Base-by-base conservation (phyloP, 768 basidiomycete genomes). In the Clavaria fumosa region DNA sequence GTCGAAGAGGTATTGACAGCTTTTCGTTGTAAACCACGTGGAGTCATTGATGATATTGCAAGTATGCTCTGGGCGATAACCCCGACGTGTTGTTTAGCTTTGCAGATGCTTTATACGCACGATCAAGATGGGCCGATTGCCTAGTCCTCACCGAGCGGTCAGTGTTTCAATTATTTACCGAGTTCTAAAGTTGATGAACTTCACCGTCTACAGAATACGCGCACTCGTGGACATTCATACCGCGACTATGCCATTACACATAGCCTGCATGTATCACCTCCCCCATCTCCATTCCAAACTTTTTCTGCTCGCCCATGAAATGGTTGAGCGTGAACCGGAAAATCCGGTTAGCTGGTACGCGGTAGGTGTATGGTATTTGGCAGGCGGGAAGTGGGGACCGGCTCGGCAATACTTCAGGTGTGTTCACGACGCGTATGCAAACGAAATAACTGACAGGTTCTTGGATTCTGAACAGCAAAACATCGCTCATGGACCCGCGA, bases 211-310 rank as follows among this genome's bases (percentile, higher is more conserved):
- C 53, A 93, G 93, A 49, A 95, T 97, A 40, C 64, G 96, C 31
- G 71, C 75, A 11, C 63, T 85, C 7, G 78, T 85, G n/a, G 69
- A 81, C 1, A 74, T 86, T 28, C 95, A 99, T 53, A 75, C 77
- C 21, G 71, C 81, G 5, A 86, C 93, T 1, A 78, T 97, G 61
- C 89, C 91, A 0, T 54, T 97, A 41, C 93, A 99, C 52, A 78
- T 99, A 23, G 90, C 93, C 3, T 96, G 93, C 69, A 93, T 97
- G 86, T 84, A 91, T 52, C 93, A 99, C 56, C 66, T 97, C 14
- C 73, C 78, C 18, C 79, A 93, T 53, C 62, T 96, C 7, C 84
- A 91, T 48, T 90, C 91, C 2, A 80, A 81, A 47, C 71, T 99
- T 4, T 99, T 96, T 61, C 80, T 99, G 44, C 69, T 97, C 26